Evolutionary conservation across 2,329 filamentous ascomycete species (phyloP), one percentile per base, ranked within the genome.

Genomic region (Fusarium praegraminearum): DNA sequence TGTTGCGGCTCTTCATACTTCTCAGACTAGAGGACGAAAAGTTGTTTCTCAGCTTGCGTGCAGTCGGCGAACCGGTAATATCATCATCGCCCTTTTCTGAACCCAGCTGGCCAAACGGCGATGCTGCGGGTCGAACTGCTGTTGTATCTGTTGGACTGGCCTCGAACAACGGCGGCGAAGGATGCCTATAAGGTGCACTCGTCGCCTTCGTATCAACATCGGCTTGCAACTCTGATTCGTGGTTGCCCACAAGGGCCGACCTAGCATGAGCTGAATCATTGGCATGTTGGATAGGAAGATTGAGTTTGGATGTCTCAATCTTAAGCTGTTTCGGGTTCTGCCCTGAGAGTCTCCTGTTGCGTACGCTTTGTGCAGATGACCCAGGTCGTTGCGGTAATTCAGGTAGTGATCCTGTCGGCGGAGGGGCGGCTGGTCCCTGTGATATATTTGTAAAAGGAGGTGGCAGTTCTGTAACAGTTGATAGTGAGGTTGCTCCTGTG

Each of bases 311-410:
- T 0, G 94, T 98, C 78, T 98, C 93, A 58, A 98, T 98, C 80
- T 94, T 97, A 52, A 98, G 83, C 75, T 94, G 92, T 77, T 92
- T 94, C 16, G 87, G 83, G 73, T 93, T 93, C 73, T 93, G 90
- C 10, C 91, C 92, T 5, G 94, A 97, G 33, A 97, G 82, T 66
- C 94, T 88, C 64, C 94, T 87, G 72, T 87, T 93, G 55, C 93
- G 87, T 53, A 97, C 92, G 41, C 89, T 85, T 71, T 80, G 80
- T 0, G 78, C 76, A 4, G 83, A 77, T 3, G 78, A 76, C 5
- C 73, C 56, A 6, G 75, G 66, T 18, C 76, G 73, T 32, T 73
- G 75, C 2, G 84, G 85, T 6, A 84, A 73, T 52, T 84, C 81
- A 2, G 83, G 83, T 38, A 84, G 75, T 15, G 83, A 81, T 45